Base-by-base conservation (phyloP, 2,329 filamentous ascomycete genomes). In the Pseudogymnoascus sp. region DNA sequence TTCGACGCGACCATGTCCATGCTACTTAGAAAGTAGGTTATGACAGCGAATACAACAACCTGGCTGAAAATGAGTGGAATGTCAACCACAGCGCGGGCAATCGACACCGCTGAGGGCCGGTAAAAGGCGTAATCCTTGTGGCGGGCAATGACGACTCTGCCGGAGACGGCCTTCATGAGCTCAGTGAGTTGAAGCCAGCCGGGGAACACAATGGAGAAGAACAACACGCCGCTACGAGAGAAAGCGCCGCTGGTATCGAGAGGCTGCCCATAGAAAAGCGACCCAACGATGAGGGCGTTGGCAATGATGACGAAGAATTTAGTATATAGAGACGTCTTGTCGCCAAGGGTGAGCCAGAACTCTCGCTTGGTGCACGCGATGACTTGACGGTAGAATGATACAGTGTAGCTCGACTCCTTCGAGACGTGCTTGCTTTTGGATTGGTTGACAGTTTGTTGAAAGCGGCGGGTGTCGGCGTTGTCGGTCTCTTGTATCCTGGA, bases 251-350 rank as follows among this genome's bases (percentile, higher is more conserved):
- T 78, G 0, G 84, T 83, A 60, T 81, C 84, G 22, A 75, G 64
- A 0, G 85, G 80, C 0, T 86, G 82, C 62, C 85, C 79, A 73
- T 89, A 90, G 74, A 90, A 90, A 3, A 89, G 78, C 0, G 86
- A 89, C 4, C 86, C 87, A 1, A 81, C 78, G 63, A 89, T 82
- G 4, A 90, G 73, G 0, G 86, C 85, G 68, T 88, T 84, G 0
- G 79, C 68, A 7, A 89, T 69, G 74, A 88, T 84, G 65, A 86
- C 67, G 40, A 88, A 84, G n/a, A 56, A 56, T 31, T 56, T 56
- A 16, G 46, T 56, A 56, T 56, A 56, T 8, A 56, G 26, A 0
- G 84, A 85, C 0, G 82, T 78, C 67, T 85, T 87, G 72, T 89
- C 85, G 40, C 86, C 86, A 78, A 81, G 83, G 1, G 89, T 69